Conservation (phyloP, 768 basidiomycete genomes). For the Lactarius hengduanensis region DNA sequence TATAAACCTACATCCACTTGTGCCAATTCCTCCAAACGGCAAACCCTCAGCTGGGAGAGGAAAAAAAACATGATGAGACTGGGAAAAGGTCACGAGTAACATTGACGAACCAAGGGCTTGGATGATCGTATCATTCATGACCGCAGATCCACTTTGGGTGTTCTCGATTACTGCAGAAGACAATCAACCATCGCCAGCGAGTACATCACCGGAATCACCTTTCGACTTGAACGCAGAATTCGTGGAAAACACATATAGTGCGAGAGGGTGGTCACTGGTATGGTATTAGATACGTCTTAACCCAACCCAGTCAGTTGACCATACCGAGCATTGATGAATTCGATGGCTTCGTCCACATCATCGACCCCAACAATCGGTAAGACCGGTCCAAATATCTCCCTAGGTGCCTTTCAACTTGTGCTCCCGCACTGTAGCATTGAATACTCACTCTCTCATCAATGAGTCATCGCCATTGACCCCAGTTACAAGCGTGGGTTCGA, state of each 20-base stretch:
- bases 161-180: slow-evolving; percentile 53
- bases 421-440: background rate
- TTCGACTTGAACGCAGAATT: slow-evolving; percentile 58
- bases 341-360: slow-evolving; percentile 67
- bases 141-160: slow-evolving; percentile 68
- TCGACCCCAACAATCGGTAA: slow-evolving; percentile 73
- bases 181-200: too few relatives aligned
- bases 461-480: slow-evolving; percentile 63
- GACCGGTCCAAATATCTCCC: slow-evolving; percentile 84
- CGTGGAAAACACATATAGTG: slow-evolving; percentile 73
- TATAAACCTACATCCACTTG: slow-evolving; percentile 61
- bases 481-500: slow-evolving; percentile 71
- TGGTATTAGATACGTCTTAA: slow-evolving; percentile 1
- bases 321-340: slow-evolving; percentile 60
- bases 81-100: background rate
- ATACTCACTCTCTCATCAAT: slow-evolving; percentile 70
- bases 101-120: slow-evolving; percentile 51
- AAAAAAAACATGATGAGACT: background rate
- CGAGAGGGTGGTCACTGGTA: slow-evolving; percentile 68
- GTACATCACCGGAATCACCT: slow-evolving; percentile 40
- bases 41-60: slow-evolving; percentile 50
- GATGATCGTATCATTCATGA: slow-evolving; percentile 71
- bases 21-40: slow-evolving; percentile 73
- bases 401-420: slow-evolving; percentile 32
- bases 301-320: background rate